These are phyloP conservation scores for Fusarium sp. DNA, from an alignment of 2,329 filamentous ascomycete species.

Conservation along the genomic window DNA sequence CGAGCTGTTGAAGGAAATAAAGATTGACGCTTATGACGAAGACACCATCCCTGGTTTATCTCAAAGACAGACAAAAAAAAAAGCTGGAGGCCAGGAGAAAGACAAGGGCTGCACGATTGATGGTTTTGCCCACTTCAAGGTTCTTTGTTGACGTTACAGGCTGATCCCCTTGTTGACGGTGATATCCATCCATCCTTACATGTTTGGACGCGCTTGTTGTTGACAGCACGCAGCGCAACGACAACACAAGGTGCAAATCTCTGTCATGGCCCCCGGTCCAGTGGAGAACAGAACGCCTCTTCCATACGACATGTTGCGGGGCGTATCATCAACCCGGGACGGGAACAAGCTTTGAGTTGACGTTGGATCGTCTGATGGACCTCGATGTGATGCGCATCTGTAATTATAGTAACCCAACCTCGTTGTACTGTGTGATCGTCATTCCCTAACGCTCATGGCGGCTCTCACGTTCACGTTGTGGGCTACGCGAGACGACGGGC, in stretches of 20 bases:
- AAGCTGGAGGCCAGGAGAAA: neutral
- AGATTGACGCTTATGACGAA: conserved; percentile 27
- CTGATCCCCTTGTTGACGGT: conserved; percentile 8
- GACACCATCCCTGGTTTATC: neutral
- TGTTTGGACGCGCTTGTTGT: conserved; percentile 17
- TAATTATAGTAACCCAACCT: conserved; percentile 29
- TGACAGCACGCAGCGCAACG: neutral
- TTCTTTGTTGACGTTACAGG: conserved; percentile 10
- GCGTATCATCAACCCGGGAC: conserved; percentile 31
- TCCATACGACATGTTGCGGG: conserved; percentile 33
- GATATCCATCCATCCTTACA: neutral
- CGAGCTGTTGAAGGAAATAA: conserved; percentile 12
- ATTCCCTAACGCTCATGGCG: conserved; percentile 12
- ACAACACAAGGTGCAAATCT: conserved; percentile 12
- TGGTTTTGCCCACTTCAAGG: conserved; percentile 2
- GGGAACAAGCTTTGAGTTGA: conserved; percentile 30
- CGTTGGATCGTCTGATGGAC: conserved; percentile 32
- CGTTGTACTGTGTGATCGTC: conserved; percentile 15
- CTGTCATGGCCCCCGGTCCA: conserved; percentile 12
- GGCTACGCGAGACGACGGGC: conserved; percentile 38
- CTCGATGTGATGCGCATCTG: conserved; percentile 12
- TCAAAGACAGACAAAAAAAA: neutral
- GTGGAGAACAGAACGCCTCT: conserved; percentile 32
- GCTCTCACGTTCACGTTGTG: conserved; percentile 3
- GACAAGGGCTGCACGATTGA: conserved; percentile 6